These are phyloP conservation scores for Anaeromyces robustus DNA, from an alignment of 192 early-diverging fungal genomes.

Conservation along the genomic window DNA sequence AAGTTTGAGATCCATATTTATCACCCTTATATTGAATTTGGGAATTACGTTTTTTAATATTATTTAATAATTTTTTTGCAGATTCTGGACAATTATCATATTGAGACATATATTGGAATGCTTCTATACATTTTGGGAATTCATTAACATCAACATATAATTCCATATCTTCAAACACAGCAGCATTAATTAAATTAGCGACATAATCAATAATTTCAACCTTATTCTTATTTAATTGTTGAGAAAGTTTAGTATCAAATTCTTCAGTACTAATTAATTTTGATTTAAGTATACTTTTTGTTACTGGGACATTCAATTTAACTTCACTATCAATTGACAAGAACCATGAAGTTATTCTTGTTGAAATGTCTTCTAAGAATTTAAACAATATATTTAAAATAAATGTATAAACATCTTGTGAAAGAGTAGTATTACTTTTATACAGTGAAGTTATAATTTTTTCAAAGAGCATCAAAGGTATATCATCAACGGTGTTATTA, in stretches of 20 bases:
- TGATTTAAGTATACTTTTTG: constrained; percentile 63
- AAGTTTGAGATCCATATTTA: neutral
- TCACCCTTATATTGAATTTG: neutral
- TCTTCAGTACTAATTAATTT: constrained; percentile 60
- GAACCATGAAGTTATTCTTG: neutral
- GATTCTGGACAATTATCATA: neutral
- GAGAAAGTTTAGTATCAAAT: constrained; percentile 76
- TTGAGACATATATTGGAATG: neutral
- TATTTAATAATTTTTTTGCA: neutral
- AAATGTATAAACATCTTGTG: neutral
- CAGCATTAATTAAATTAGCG: constrained; percentile 53
- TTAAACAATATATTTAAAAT: neutral
- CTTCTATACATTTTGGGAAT: neutral
- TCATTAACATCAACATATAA: neutral
- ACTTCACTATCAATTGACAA: neutral
- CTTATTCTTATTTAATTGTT: constrained; percentile 62
- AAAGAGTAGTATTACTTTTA: neutral
- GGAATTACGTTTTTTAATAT: neutral
- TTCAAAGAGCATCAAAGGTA: neutral
- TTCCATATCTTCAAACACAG: constrained; percentile 34
- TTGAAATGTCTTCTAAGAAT: neutral
- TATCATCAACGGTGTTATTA: neutral
- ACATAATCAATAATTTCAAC: constrained; percentile 62
- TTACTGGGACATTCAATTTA: constrained; percentile 69
- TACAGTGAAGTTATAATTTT: neutral